Percentiles rank a stretch among this genome's conserved stretches.
phyloP scores from a whole-genome alignment of 2,329 filamentous ascomycete species.

The Dichotomopilus funicola region DNA sequence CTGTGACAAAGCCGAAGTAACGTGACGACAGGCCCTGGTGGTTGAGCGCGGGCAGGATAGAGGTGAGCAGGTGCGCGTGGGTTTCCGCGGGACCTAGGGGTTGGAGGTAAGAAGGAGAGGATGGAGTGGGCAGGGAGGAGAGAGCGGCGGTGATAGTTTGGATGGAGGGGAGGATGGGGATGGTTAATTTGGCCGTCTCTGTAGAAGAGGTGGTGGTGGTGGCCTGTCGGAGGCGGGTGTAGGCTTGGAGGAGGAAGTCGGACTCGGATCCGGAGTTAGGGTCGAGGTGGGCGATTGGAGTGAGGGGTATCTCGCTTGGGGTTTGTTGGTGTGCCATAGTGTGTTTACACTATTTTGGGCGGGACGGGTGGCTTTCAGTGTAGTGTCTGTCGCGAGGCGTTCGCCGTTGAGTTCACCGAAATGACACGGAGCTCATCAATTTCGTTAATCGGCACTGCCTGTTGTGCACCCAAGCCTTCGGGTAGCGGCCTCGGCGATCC shows the following conservation, averaged over 20 bases:
- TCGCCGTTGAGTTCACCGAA: no score
- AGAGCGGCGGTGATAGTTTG: conserved; percentile 33
- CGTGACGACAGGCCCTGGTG: conserved; percentile 56
- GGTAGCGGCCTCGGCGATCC: no score
- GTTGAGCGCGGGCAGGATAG: conserved; percentile 56
- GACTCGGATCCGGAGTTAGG: not conserved
- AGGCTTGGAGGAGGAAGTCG: conserved; percentile 18
- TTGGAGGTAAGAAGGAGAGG: conserved; percentile 21
- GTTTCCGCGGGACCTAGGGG: conserved; percentile 24
- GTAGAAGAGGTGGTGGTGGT: conserved; percentile 13
- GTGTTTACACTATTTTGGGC: no score
- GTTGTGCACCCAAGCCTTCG: no score
- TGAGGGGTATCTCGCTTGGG: no score
- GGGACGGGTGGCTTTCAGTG: no score
- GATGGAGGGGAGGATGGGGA: conserved; percentile 38
- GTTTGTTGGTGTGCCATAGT: no score
- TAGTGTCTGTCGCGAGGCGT: no score
- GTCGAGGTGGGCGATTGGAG: not conserved
- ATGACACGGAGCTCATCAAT: no score
- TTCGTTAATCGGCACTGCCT: no score
- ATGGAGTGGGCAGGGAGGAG: conserved; percentile 33
- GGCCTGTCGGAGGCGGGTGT: conserved; percentile 16
- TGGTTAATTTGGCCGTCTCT: not conserved
- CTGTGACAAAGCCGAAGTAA: conserved; percentile 88
- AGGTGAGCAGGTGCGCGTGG: conserved; percentile 38